Percentiles rank a stretch among this genome's conserved stretches.
Conservation (phyloP, 352 stramenopile species). For the Globisporangium alternatum region DNA sequence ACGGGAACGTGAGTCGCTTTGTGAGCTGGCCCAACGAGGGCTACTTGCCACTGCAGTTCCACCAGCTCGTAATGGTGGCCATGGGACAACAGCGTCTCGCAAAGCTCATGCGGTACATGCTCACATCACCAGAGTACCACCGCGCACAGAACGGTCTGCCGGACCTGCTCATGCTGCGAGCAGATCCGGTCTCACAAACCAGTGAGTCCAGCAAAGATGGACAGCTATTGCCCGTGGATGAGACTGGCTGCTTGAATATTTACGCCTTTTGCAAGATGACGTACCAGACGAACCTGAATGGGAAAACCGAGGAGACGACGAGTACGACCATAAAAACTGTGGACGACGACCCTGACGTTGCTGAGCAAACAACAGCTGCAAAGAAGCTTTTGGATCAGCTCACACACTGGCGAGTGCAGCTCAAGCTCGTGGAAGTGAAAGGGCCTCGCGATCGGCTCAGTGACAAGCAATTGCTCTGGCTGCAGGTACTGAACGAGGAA, state of each 20-base stretch:
- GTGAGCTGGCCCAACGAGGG: constrained; percentile 44
- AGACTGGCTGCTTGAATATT: constrained; percentile 41
- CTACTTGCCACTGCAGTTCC: constrained; percentile 36
- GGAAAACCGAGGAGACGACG: neutral
- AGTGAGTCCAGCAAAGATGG: no score
- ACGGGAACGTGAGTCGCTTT: constrained; percentile 61
- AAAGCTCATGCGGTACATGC: constrained; percentile 59
- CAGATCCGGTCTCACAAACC: constrained; percentile 12
- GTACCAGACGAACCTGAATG: constrained; percentile 45
- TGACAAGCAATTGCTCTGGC: constrained; percentile 80
- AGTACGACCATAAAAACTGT: neutral
- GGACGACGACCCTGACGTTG: constrained; percentile 9
- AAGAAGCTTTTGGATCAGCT: constrained; percentile 19
- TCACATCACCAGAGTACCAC: constrained; percentile 65
- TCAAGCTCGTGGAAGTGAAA: constrained; percentile 88
- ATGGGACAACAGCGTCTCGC: constrained; percentile 41
- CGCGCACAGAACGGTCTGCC: constrained; percentile 70
- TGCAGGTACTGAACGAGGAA: constrained; percentile 58
- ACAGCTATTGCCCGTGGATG: constrained; percentile 20
- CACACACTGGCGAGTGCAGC: constrained; percentile 16
- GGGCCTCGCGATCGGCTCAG: constrained; percentile 79
- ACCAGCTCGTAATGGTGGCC: constrained; percentile 48
- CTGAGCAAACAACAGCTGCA: constrained; percentile 16
- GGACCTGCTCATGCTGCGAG: constrained; percentile 57
- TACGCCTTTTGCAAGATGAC: constrained; percentile 54